These are phyloP conservation scores for Candida sithepensis DNA, from an alignment of 805 yeast genomes.

Conservation along the genomic window DNA sequence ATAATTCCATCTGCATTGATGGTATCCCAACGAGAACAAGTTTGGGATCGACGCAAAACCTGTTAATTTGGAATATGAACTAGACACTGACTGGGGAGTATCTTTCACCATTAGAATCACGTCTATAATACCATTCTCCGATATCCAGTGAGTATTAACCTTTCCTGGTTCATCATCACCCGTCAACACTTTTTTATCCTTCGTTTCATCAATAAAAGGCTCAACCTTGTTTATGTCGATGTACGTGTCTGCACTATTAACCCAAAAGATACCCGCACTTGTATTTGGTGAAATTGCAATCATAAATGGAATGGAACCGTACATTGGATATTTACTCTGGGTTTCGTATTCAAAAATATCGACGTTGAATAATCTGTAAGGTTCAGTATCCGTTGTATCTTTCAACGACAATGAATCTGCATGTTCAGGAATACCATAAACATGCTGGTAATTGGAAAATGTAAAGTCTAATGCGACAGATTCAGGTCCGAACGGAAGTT, in stretches of 20 bases:
- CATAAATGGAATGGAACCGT: constrained; percentile 90
- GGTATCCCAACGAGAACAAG: constrained; percentile 79
- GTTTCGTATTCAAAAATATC: constrained; percentile 93
- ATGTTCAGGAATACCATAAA: constrained; percentile 97
- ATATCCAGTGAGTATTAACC: constrained; percentile 79
- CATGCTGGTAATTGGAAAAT: constrained; percentile 55
- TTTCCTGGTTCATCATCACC: background rate
- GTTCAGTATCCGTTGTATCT: constrained; percentile 63
- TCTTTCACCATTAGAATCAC: constrained; percentile 60
- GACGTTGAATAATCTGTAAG: constrained; percentile 86
- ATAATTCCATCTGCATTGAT: constrained; percentile 98
- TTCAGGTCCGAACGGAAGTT: constrained; percentile 82
- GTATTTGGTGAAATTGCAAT: constrained; percentile 56
- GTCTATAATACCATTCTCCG: constrained; percentile 85
- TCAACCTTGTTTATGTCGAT: constrained; percentile 56
- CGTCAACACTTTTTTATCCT: constrained; percentile 6
- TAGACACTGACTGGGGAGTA: constrained; percentile 52
- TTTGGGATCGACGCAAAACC: constrained; percentile 77
- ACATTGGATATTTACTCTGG: constrained; percentile 83
- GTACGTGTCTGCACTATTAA: constrained; percentile 90
- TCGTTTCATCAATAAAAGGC: constrained; percentile 5
- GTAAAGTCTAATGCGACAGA: constrained; percentile 77
- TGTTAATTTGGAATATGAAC: constrained; percentile 62
- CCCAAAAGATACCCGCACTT: constrained; percentile 83
- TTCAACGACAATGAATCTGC: constrained; percentile 74